These are phyloP conservation scores for Amylostereum areolatum DNA, from an alignment of 1,284 basidiomycete species.

Conservation along the genomic window DNA sequence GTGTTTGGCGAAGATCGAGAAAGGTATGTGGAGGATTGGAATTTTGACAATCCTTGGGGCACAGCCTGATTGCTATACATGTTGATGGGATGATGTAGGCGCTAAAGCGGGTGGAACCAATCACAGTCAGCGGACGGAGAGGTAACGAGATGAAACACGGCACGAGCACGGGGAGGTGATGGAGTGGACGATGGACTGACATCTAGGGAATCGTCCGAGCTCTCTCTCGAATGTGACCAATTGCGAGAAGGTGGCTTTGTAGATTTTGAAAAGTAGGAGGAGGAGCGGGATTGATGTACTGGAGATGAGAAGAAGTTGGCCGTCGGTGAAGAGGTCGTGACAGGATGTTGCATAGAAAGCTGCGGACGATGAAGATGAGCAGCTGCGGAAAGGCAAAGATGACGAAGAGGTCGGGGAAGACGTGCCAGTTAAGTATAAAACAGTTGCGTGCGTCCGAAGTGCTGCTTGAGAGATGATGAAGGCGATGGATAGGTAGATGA, in stretches of 20 bases:
- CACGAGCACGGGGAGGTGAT: no score
- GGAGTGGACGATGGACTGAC: no score
- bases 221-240: no score
- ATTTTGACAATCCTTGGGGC: conserved; percentile 11
- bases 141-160: no score
- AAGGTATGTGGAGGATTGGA: conserved; percentile 12
- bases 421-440: conserved; percentile 61
- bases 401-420: conserved; percentile 10
- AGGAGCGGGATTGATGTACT: conserved; percentile 6
- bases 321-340: conserved; percentile 43
- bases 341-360: conserved; percentile 28
- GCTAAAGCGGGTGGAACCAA: conserved; percentile 12
- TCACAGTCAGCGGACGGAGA: background rate
- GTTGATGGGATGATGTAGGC: conserved; percentile 16
- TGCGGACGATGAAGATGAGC: conserved; percentile 19
- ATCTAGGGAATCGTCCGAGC: no score
- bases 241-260: no score
- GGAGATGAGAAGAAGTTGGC: conserved; percentile 31
- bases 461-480: conserved; percentile 43
- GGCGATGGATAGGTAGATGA: conserved; percentile 35
- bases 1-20: conserved; percentile 11
- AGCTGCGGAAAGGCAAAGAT: conserved; percentile 13
- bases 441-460: conserved; percentile 37
- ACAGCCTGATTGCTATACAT: conserved; percentile 14
- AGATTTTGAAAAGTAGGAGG: conserved; percentile 17